Evolutionary conservation across 1,284 basidiomycete species (phyloP), one percentile per base, ranked within the genome.

Genomic region (Erythrobasidium hasegawianum): DNA sequence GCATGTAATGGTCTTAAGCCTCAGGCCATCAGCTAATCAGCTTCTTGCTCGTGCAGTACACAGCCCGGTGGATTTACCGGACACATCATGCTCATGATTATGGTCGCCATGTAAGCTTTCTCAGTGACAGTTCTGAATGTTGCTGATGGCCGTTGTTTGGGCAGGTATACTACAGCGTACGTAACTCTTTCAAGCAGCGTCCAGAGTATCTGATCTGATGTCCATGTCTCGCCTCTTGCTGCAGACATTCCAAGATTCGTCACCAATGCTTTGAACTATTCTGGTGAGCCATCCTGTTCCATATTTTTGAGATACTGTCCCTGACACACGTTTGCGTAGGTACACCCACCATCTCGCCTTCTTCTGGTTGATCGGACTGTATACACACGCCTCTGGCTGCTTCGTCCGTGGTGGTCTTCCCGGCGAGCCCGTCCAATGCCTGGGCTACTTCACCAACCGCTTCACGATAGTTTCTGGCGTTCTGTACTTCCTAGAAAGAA

Each of bases 331-430:
- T n/a, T n/a, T n/a, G n/a, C n/a, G n/a, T n/a, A n/a, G n/a, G n/a
- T 92, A 90, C 78, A 91, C 89, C 22, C 89, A 92, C 72, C 90
- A 92, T 73, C 83, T 91, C 52, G 90, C 89, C 9, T 89, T 90
- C 81, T 90, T 92, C 81, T 91, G 90, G 81, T 88, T 90, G 86
- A 81, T 92, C 68, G 71, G 72, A 33, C 61, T 64, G 14, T 54
- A 88, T 78, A 83, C 88, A 9, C 90, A 94, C 77, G 90, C 91
- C 2, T 89, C 87, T 61, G 91, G 90, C 16, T 94, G 90, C 78
- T 94, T 94, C 78, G 91, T 94, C 59, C 89, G 91, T 66, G 89
- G 92, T 74, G 82, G 72, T 2, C 60, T 74, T 11, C 74, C 83
- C 4, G 80, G 81, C 13, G 77, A 85, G 22, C 88, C 89, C 10